These are phyloP conservation scores for Cyclotella atomus DNA, from an alignment of 108 stramenopile species.

Conservation along the genomic window DNA sequence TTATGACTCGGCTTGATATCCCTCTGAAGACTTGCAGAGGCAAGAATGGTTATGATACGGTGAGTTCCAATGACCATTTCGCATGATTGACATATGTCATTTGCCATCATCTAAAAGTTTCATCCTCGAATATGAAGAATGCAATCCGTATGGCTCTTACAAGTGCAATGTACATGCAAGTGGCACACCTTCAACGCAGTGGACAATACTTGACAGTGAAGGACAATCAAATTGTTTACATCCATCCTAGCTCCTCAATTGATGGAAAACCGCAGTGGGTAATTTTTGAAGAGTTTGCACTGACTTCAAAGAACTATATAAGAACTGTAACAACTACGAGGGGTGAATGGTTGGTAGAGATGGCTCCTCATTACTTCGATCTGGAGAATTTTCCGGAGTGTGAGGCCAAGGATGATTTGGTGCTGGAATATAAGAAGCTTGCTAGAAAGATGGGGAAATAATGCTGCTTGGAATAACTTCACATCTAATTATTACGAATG, in stretches of 20 bases:
- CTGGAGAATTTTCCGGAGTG: conserved; percentile 97
- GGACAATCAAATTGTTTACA: conserved; percentile 96
- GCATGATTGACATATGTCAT: not conserved
- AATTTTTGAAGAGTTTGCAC: conserved; percentile 97
- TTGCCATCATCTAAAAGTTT: not conserved
- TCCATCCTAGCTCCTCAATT: conserved; percentile 95
- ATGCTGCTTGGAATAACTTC: not conserved
- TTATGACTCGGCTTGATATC: conserved; percentile 90
- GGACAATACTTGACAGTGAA: conserved; percentile 98
- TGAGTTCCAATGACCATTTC: not conserved
- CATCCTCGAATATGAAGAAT: conserved; percentile 16
- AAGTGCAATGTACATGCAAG: conserved; percentile 95
- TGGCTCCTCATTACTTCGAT: conserved; percentile 99
- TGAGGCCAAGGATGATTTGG: conserved; percentile 88
- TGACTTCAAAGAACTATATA: conserved; percentile 98
- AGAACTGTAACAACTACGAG: conserved; percentile 94
- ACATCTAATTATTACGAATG: not conserved
- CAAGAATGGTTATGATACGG: conserved; percentile 78
- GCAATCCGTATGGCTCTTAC: conserved; percentile 92
- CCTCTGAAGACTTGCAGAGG: conserved; percentile 86
- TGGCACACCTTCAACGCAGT: conserved; percentile 91
- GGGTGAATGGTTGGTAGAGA: conserved; percentile 96
- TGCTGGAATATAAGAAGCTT: conserved; percentile 75
- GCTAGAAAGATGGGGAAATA: conserved; percentile 40
- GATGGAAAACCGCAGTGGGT: conserved; percentile 96